Evolutionary conservation across 2,329 filamentous ascomycete species (phyloP).

Genomic region (Paracoccidioides lutzii): DNA sequence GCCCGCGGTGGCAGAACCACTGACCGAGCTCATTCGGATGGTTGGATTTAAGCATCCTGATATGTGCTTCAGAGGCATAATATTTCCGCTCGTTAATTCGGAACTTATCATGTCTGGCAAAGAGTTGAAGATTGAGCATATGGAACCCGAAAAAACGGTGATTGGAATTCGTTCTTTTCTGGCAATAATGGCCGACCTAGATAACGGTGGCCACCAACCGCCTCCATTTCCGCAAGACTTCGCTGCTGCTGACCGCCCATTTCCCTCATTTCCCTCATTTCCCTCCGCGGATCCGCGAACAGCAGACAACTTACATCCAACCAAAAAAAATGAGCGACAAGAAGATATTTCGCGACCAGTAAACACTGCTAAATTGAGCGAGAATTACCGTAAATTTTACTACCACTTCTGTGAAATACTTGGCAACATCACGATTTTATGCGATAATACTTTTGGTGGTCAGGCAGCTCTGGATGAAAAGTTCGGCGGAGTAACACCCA

Average conservation of each 20-base stretch:
- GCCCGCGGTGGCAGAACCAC: constrained; percentile 66
- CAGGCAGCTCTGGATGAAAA: constrained; percentile 94
- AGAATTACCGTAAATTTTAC: constrained; percentile 74
- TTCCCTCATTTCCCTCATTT: constrained; percentile 6
- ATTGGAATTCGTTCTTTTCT: constrained; percentile 91
- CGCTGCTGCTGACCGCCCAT: constrained; percentile 16
- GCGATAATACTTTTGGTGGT: constrained; percentile 92
- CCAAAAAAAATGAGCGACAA: constrained; percentile 23
- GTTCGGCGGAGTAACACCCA: constrained; percentile 72
- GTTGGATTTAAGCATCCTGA: constrained; percentile 91
- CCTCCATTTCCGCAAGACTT: constrained; percentile 71
- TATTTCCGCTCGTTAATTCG: constrained; percentile 91
- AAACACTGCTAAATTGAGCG: constrained; percentile 51
- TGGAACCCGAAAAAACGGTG: constrained; percentile 95
- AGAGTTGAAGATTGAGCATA: constrained; percentile 75
- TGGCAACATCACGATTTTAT: constrained; percentile 90
- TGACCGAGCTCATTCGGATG: constrained; percentile 87
- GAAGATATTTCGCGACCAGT: constrained; percentile 36
- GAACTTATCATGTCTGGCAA: constrained; percentile 68
- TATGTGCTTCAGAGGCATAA: constrained; percentile 78
- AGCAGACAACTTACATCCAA: constrained; percentile 29
- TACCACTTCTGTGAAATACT: constrained; percentile 86
- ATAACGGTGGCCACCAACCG: constrained; percentile 62
- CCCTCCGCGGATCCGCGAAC: background rate
- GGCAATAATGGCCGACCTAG: constrained; percentile 82